A percentile compares a stretch with the other conserved stretches of the same genome.
These are phyloP conservation scores for Epichloe scottii DNA, from an alignment of 2,329 filamentous ascomycete genomes.

Conservation along the genomic window DNA sequence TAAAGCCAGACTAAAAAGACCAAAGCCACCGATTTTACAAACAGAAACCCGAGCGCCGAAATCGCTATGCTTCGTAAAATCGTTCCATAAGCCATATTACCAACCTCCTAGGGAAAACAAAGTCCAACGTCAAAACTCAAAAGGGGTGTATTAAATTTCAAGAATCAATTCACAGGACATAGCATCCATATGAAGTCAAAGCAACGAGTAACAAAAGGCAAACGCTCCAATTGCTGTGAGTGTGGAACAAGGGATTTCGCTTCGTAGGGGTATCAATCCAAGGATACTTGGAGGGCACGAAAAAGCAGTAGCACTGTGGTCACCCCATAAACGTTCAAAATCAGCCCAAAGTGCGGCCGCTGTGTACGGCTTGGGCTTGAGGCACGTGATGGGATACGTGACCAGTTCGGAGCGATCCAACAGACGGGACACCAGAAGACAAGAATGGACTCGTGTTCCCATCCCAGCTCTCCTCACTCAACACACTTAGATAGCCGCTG, in stretches of 20 bases:
- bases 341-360: constrained; percentile 38
- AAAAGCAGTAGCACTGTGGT: too few species aligned
- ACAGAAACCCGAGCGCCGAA: constrained; percentile 19
- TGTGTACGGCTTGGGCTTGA: constrained; percentile 37
- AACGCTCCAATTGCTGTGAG: background rate
- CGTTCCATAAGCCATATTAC: constrained; percentile 9
- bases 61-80: constrained; percentile 28
- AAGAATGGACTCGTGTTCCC: constrained; percentile 19
- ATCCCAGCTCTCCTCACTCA: constrained; percentile 66
- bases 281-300: constrained; percentile 1
- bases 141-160: background rate
- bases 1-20: background rate
- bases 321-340: background rate
- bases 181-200: background rate
- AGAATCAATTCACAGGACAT: background rate
- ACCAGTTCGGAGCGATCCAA: constrained; percentile 17
- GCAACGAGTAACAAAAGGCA: background rate
- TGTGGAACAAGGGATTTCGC: background rate
- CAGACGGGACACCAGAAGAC: constrained; percentile 12
- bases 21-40: background rate
- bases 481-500: constrained; percentile 72
- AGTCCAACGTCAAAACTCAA: background rate
- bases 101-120: constrained; percentile 9
- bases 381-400: constrained; percentile 20
- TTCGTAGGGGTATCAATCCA: constrained; percentile 2